Conservation (phyloP, 257 asterid genomes). For the Vinca minor region DNA sequence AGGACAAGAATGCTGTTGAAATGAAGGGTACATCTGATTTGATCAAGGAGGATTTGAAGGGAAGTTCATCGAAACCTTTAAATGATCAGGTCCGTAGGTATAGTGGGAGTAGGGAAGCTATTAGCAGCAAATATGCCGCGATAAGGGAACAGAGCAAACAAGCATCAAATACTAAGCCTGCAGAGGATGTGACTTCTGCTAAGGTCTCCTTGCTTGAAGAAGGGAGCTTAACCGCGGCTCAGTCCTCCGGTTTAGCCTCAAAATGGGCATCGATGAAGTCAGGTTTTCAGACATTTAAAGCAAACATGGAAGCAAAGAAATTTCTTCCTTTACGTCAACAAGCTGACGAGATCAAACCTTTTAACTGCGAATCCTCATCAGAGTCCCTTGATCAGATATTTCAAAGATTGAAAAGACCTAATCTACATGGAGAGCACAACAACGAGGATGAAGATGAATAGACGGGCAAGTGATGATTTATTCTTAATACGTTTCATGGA, state of each 20-base stretch:
- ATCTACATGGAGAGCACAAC: constrained; percentile 20
- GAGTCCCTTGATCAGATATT: constrained; percentile 86
- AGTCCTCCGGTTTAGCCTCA: constrained; percentile 65
- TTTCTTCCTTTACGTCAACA: constrained; percentile 69
- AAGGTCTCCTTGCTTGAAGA: constrained; percentile 71
- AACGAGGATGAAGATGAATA: constrained; percentile 41
- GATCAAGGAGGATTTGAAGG: constrained; percentile 40
- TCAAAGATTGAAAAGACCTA: constrained; percentile 70
- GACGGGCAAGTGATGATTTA: constrained; percentile 31
- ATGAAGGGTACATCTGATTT: constrained; percentile 36
- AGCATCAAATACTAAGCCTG: constrained; percentile 30
- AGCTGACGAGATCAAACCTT: constrained; percentile 37
- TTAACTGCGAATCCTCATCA: constrained; percentile 47
- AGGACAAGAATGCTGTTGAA: constrained; percentile 30
- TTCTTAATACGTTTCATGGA: constrained; percentile 5
- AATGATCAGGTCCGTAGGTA: constrained; percentile 52
- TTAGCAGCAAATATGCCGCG: constrained; percentile 76
- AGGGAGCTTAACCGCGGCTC: constrained; percentile 34
- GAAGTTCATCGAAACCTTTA: constrained; percentile 61
- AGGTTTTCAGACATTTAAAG: constrained; percentile 67
- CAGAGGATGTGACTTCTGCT: constrained; percentile 50
- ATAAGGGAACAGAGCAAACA: constrained; percentile 62
- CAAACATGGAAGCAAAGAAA: constrained; percentile 68
- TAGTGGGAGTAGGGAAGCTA: constrained; percentile 72
- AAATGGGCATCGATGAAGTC: constrained; percentile 95